These are phyloP conservation scores for Globisporangium yorkense DNA, from an alignment of 352 stramenopile species.

Conservation along the genomic window DNA sequence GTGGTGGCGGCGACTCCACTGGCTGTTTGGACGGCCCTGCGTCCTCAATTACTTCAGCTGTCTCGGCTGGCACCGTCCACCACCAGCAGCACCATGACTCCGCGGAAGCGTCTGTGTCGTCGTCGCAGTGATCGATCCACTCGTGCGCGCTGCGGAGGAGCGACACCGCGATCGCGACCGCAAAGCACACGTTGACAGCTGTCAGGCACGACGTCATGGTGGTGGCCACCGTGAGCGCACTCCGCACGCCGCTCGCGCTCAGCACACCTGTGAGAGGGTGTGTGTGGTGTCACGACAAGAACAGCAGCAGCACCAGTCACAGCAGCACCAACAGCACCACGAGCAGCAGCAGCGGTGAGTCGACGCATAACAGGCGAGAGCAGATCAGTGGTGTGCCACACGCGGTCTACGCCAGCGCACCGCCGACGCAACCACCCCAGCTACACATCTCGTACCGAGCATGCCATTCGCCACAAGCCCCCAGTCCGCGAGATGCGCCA, in stretches of 20 bases:
- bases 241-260: conserved; percentile 49
- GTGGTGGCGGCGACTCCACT: conserved; percentile 9
- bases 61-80: not conserved
- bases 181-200: conserved; percentile 35
- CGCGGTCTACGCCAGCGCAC: too few species aligned
- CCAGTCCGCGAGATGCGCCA: conserved; percentile 28
- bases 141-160: conserved; percentile 7
- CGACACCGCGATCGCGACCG: conserved; percentile 19
- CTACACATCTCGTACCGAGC: conserved; percentile 32
- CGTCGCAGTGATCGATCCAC: conserved; percentile 1
- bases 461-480: conserved; percentile 39
- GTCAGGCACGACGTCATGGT: conserved; percentile 35
- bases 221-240: conserved; percentile 57
- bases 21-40: conserved; percentile 4
- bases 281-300: not conserved
- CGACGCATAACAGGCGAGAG: too few species aligned
- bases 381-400: too few species aligned
- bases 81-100: conserved; percentile 11
- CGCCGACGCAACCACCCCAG: not conserved
- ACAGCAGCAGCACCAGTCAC: not conserved
- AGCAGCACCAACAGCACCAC: not conserved
- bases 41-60: not conserved
- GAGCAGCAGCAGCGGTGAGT: too few species aligned
- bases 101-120: not conserved
- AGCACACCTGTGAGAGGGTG: conserved; percentile 27